Percentiles rank a stretch among this genome's conserved stretches.
These are phyloP conservation scores for Eucalyptus regnans DNA, from an alignment of 345 rosid genomes.

Conservation along the genomic window DNA sequence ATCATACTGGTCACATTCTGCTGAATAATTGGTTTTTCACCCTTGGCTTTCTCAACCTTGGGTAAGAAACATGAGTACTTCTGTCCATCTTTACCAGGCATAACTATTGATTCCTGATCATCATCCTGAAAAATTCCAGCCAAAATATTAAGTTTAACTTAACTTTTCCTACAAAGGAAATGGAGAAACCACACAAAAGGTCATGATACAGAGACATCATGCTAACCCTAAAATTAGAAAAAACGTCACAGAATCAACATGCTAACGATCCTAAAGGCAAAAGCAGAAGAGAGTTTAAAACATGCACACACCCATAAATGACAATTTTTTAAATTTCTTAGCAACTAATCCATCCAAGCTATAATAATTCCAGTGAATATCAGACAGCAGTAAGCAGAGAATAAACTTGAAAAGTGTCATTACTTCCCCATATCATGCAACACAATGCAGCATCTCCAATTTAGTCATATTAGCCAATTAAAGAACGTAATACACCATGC, in stretches of 20 bases:
- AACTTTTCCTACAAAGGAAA: neutral
- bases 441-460: neutral
- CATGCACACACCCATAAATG: neutral
- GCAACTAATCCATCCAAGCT: neutral
- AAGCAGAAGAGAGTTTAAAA: neutral
- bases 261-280: neutral
- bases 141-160: neutral
- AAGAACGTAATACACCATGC: neutral
- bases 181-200: neutral
- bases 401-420: neutral
- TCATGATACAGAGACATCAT: neutral
- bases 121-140: conserved; percentile 37
- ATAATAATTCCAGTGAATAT: neutral
- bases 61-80: conserved; percentile 69
- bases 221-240: neutral
- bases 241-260: neutral
- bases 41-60: conserved; percentile 53
- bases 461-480: neutral
- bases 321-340: neutral
- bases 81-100: conserved; percentile 58
- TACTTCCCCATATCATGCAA: neutral
- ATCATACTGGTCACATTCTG: conserved; percentile 63
- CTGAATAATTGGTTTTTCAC: conserved; percentile 26
- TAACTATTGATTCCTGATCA: conserved; percentile 59
- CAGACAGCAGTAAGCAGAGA: neutral